Conservation (phyloP, 805 yeast species). For the Candida xyloterini region DNA sequence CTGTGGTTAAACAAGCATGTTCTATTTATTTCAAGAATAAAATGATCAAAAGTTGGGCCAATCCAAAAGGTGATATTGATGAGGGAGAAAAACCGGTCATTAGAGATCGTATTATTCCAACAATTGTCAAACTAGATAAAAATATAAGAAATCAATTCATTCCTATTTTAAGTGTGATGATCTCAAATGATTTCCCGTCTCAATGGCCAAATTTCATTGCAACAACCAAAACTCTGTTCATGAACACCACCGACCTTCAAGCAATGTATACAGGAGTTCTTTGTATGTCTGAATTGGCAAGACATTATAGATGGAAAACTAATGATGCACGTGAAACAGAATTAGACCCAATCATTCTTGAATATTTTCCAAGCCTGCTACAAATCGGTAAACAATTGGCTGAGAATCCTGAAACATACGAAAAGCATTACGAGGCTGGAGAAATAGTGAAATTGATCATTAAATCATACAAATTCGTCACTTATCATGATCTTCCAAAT, state of each 20-base stretch:
- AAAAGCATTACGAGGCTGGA: constrained; percentile 39
- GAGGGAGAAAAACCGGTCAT: constrained; percentile 73
- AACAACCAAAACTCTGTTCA: constrained; percentile 44
- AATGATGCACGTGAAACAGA: constrained; percentile 49
- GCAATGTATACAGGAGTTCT: constrained; percentile 63
- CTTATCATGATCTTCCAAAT: constrained; percentile 74
- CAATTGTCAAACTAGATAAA: constrained; percentile 50
- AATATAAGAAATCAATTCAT: constrained; percentile 44
- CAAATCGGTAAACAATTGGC: constrained; percentile 59
- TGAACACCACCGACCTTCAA: constrained; percentile 39
- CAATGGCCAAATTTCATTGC: constrained; percentile 58
- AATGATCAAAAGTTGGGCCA: constrained; percentile 62
- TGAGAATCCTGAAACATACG: constrained; percentile 31
- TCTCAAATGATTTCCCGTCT: constrained; percentile 38
- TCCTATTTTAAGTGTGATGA: constrained; percentile 52
- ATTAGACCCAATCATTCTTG: constrained; percentile 57
- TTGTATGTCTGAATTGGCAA: constrained; percentile 70
- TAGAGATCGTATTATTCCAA: constrained; percentile 63
- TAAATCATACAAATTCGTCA: constrained; percentile 78
- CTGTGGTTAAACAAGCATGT: constrained; percentile 68
- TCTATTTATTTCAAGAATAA: constrained; percentile 85
- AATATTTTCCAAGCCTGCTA: constrained; percentile 67
- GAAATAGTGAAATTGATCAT: constrained; percentile 75
- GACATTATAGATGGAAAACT: constrained; percentile 73
- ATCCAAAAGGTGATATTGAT: constrained; percentile 42